Evolutionary conservation across 2,329 filamentous ascomycete species (phyloP), one percentile per base, ranked within the genome.

Genomic region (Fusarium burgessii): DNA sequence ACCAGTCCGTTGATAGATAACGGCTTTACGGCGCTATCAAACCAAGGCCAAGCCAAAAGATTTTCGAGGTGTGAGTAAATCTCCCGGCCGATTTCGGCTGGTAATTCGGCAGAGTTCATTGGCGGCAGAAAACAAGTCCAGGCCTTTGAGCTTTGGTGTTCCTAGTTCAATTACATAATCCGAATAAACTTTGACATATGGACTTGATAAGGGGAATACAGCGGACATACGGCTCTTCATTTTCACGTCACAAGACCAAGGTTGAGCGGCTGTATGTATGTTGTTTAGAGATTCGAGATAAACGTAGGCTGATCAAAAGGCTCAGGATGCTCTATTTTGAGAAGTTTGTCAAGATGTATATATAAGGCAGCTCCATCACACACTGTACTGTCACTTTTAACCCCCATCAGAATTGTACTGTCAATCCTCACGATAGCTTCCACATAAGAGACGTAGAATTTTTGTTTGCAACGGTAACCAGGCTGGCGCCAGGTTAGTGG

Each of bases 1-100:
- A 45, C 45, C 45, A 32, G 56, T 54, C 56, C 36, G 41, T 47
- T 55, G 54, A 72, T 66, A 63, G 56, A 68, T 62, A 67, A 50
- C 43, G 40, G 36, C 27, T 55, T 27, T 46, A n/a, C 27, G 47
- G 35, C 47, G 36, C n/a, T 58, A 68, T 58, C 63, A 58, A 62
- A 33, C 47, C n/a, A 42, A 25, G 29, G 7, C 42, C 51, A 61
- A 66, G 25, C 45, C 55, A 47, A 50, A 66, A 58, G 41, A 29
- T 54, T 45, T 45, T 32, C 23, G 42, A 55, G 57, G 46, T 55
- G 52, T 51, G 57, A 67, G 67, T 58, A 60, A 66, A 55, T 62
- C 49, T 42, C 49, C 58, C 41, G 69, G 71, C 74, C 74, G 74
- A 76, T 66, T 74, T 76, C 74, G 74, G 74, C 73, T 73, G 45